Percentiles rank a stretch among this genome's conserved stretches.
These are phyloP conservation scores for Monosporozyma unispora DNA, from an alignment of 805 yeast genomes.

Conservation along the genomic window DNA sequence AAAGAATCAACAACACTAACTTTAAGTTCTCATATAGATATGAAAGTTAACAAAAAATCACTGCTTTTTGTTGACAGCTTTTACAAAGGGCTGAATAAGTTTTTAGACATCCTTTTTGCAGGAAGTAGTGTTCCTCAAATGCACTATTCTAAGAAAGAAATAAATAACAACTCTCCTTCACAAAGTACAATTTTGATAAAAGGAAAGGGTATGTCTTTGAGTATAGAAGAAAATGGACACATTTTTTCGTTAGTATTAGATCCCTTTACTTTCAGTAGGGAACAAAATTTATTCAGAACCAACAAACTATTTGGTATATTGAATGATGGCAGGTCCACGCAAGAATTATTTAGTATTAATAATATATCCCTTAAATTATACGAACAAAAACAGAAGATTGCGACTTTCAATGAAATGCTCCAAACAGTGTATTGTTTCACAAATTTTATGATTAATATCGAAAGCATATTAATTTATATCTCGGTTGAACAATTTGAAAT, in stretches of 20 bases:
- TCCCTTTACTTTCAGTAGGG: slow-evolving; percentile 2
- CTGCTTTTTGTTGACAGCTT: not conserved
- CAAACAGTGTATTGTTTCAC: slow-evolving; percentile 1
- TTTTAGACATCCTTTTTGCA: not conserved
- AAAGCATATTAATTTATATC: not conserved
- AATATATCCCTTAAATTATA: not conserved
- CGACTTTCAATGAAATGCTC: not conserved
- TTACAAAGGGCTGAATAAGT: not conserved
- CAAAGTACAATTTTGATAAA: not conserved
- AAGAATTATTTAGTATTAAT: slow-evolving; percentile 1
- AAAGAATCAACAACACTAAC: not conserved
- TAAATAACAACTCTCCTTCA: not conserved
- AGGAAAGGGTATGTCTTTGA: slow-evolving; percentile 3
- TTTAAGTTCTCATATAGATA: slow-evolving; percentile 1
- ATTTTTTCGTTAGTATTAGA: slow-evolving; percentile 4
- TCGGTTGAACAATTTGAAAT: not conserved
- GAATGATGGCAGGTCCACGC: not conserved
- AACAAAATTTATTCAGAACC: not conserved
- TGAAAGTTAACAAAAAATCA: not conserved
- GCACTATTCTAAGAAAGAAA: not conserved
- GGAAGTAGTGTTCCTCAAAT: not conserved
- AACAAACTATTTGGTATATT: not conserved
- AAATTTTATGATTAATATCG: not conserved
- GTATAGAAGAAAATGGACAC: not conserved
- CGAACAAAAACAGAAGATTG: not conserved